Evolutionary conservation across 2,329 filamentous ascomycete species (phyloP).

Genomic region (Malbranchea zuffiana): DNA sequence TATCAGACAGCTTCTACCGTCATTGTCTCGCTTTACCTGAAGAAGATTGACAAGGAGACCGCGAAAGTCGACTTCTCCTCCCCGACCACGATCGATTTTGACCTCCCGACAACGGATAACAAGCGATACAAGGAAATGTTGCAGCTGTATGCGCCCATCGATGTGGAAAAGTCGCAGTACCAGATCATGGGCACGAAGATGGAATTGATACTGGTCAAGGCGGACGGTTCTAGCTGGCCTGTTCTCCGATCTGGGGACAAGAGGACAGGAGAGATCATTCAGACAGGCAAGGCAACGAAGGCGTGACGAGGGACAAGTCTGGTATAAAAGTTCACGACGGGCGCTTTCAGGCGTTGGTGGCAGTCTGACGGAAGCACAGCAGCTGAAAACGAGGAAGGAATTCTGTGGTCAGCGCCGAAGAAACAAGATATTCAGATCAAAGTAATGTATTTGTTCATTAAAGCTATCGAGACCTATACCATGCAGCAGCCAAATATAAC

Average conservation of each 20-base stretch:
- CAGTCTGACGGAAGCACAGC: too few relatives aligned
- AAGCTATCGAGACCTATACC: too few relatives aligned
- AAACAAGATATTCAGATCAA: too few relatives aligned
- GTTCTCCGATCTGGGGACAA: conserved; percentile 70
- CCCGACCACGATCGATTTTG: conserved; percentile 54
- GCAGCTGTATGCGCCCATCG: conserved; percentile 65
- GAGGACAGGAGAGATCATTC: conserved; percentile 68
- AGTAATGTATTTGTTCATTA: too few relatives aligned
- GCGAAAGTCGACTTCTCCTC: conserved; percentile 61
- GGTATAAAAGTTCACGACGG: neutral
- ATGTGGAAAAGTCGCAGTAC: conserved; percentile 62
- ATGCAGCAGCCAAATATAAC: too few relatives aligned
- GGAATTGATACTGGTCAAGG: conserved; percentile 63
- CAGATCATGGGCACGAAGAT: conserved; percentile 83
- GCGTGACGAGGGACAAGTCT: conserved; percentile 24
- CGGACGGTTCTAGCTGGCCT: conserved; percentile 71
- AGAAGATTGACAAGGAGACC: conserved; percentile 81
- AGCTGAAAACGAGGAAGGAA: too few relatives aligned
- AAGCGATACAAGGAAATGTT: conserved; percentile 71
- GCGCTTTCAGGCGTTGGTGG: too few relatives aligned
- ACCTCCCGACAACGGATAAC: conserved; percentile 74
- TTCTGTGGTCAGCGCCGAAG: too few relatives aligned
- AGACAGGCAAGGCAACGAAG: conserved; percentile 69
- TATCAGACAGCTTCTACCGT: conserved; percentile 82
- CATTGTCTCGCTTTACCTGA: conserved; percentile 86